phyloP scores from a whole-genome alignment of 2,329 filamentous ascomycete species.

The Diplodia mutila region DNA sequence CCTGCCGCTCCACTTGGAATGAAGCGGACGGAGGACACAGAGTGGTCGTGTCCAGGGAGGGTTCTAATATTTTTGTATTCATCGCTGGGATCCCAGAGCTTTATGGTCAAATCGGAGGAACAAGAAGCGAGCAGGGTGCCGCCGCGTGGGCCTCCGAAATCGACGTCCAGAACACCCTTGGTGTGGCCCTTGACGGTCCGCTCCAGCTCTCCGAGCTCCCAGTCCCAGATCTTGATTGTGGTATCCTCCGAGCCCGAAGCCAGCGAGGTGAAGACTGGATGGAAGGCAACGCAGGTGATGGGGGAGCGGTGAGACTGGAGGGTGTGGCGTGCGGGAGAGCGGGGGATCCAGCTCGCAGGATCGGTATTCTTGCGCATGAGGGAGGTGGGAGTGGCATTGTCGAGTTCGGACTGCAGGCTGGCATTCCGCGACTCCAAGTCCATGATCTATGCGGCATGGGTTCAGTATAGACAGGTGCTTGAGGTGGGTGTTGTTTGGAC shows the following conservation, averaged over 20 bases:
- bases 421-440: conserved; percentile 80
- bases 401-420: conserved; percentile 78
- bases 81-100: conserved; percentile 89
- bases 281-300: conserved; percentile 88
- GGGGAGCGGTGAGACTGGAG: conserved; percentile 80
- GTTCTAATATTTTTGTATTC: conserved; percentile 96
- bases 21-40: conserved; percentile 85
- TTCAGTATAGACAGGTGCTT: neutral
- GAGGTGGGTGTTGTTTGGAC: no score
- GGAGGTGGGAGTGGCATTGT: conserved; percentile 78
- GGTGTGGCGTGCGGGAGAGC: conserved; percentile 76
- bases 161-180: conserved; percentile 82
- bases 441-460: conserved; percentile 69
- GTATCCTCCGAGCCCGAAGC: conserved; percentile 90
- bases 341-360: conserved; percentile 83
- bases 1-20: conserved; percentile 81
- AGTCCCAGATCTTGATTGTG: conserved; percentile 97
- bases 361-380: conserved; percentile 81
- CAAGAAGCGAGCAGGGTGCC: conserved; percentile 80
- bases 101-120: conserved; percentile 88
- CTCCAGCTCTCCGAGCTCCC: conserved; percentile 90
- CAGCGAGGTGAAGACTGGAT: conserved; percentile 86
- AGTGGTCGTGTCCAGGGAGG: conserved; percentile 88
- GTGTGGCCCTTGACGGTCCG: conserved; percentile 91
- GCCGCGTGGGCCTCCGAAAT: conserved; percentile 84